These are phyloP conservation scores for Forsythia viridissima DNA, from an alignment of 257 asterid genomes.

Conservation along the genomic window DNA sequence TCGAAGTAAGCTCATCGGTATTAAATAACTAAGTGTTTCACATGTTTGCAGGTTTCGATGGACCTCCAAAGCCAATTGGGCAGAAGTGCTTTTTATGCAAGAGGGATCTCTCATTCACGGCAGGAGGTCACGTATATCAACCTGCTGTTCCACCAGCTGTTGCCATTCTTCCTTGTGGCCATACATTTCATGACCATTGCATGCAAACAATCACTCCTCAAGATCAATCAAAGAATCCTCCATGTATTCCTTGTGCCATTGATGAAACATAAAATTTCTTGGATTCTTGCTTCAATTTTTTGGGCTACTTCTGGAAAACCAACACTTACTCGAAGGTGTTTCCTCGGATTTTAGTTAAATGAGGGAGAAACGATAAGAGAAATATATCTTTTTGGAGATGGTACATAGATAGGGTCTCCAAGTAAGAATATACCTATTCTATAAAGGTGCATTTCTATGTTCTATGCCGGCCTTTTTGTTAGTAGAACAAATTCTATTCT, in stretches of 20 bases:
- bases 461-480: neutral
- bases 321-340: neutral
- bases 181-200: constrained; percentile 81
- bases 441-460: neutral
- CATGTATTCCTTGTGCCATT: constrained; percentile 84
- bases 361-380: neutral
- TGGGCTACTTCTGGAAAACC: constrained; percentile 19
- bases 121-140: constrained; percentile 57
- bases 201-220: constrained; percentile 70
- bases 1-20: too few species aligned
- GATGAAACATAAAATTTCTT: constrained; percentile 48
- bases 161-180: constrained; percentile 87
- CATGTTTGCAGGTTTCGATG: constrained; percentile 51
- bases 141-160: constrained; percentile 52
- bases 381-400: constrained; percentile 21
- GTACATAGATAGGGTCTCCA: constrained; percentile 22
- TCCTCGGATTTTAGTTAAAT: constrained; percentile 29
- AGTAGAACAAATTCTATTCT: neutral
- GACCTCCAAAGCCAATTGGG: constrained; percentile 37
- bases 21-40: neutral
- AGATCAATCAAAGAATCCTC: constrained; percentile 55
- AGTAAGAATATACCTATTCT: neutral
- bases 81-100: constrained; percentile 63
- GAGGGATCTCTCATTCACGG: constrained; percentile 62
- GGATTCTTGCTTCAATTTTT: neutral